Conservation (phyloP, 768 basidiomycete genomes). For the Psilocybe cubensis region DNA sequence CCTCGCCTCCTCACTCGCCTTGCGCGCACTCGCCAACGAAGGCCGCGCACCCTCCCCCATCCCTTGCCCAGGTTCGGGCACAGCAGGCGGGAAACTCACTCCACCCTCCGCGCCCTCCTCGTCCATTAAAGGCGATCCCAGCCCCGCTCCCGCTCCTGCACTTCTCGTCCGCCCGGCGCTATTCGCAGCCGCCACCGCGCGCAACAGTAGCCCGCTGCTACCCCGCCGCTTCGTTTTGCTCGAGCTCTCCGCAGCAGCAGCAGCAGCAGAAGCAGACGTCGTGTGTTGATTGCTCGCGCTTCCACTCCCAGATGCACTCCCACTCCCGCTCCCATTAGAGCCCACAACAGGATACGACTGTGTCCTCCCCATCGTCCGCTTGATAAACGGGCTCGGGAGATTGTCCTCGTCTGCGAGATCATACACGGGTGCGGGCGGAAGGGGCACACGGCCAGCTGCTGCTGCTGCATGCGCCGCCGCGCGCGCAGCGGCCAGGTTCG, state of each 20-base stretch:
- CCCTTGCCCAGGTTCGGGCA: too few species aligned
- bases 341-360: background rate
- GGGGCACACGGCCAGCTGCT: constrained; percentile 28
- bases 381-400: constrained; percentile 83
- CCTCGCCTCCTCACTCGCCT: constrained; percentile 11
- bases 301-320: too few species aligned
- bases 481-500: constrained; percentile 21
- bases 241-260: background rate
- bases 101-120: background rate
- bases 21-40: constrained; percentile 6
- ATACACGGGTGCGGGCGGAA: constrained; percentile 50
- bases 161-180: constrained; percentile 36
- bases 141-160: constrained; percentile 7
- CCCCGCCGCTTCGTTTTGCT: constrained; percentile 42
- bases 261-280: constrained; percentile 2
- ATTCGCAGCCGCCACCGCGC: constrained; percentile 66
- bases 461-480: constrained; percentile 15
- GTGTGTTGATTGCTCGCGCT: background rate
- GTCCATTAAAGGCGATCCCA: background rate
- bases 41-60: background rate
- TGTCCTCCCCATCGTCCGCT: constrained; percentile 34
- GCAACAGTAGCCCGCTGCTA: constrained; percentile 56
- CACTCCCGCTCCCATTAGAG: too few species aligned
- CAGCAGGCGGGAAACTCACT: background rate
- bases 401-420: constrained; percentile 82